These are phyloP conservation scores for Trichoderma gracile DNA, from an alignment of 2,329 filamentous ascomycete species.

Conservation along the genomic window DNA sequence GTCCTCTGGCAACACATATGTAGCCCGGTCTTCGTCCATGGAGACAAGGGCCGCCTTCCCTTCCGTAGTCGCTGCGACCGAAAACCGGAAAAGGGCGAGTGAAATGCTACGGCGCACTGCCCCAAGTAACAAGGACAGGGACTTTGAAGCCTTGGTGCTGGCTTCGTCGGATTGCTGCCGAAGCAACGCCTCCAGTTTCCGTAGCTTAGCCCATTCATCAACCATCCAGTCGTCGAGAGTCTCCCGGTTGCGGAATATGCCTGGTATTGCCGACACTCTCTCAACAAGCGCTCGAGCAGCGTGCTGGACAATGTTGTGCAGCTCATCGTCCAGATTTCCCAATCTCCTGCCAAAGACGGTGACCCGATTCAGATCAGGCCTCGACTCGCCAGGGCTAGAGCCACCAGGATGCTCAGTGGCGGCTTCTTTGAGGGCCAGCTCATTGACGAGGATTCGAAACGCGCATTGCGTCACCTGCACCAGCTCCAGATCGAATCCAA, in stretches of 20 bases:
- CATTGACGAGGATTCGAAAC: slow-evolving; percentile 63
- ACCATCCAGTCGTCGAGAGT: slow-evolving; percentile 37
- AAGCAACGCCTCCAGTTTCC: slow-evolving; percentile 34
- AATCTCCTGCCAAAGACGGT: slow-evolving; percentile 49
- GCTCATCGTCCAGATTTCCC: slow-evolving; percentile 54
- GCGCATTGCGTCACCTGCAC: slow-evolving; percentile 47
- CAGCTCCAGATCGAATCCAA: slow-evolving; percentile 53
- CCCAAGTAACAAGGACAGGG: slow-evolving; percentile 32
- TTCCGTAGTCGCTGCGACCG: not conserved
- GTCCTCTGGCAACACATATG: slow-evolving; percentile 40
- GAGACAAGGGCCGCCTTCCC: not conserved
- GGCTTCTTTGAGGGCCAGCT: slow-evolving; percentile 54
- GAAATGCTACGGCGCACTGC: slow-evolving; percentile 29
- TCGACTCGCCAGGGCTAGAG: slow-evolving; percentile 1
- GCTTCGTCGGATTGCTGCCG: slow-evolving; percentile 10
- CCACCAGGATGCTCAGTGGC: not conserved
- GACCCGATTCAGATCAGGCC: slow-evolving; percentile 29
- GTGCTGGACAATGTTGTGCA: slow-evolving; percentile 59
- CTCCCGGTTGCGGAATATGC: slow-evolving; percentile 32
- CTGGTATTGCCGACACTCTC: slow-evolving; percentile 39
- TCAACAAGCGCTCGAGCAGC: slow-evolving; percentile 55
- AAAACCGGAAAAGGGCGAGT: slow-evolving; percentile 27
- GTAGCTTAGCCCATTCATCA: slow-evolving; percentile 40
- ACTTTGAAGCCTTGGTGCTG: slow-evolving; percentile 25
- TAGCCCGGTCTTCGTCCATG: slow-evolving; percentile 41